Percentiles rank a stretch among this genome's conserved stretches.
Conservation (phyloP, 768 basidiomycete species). For the Mycena pura region DNA sequence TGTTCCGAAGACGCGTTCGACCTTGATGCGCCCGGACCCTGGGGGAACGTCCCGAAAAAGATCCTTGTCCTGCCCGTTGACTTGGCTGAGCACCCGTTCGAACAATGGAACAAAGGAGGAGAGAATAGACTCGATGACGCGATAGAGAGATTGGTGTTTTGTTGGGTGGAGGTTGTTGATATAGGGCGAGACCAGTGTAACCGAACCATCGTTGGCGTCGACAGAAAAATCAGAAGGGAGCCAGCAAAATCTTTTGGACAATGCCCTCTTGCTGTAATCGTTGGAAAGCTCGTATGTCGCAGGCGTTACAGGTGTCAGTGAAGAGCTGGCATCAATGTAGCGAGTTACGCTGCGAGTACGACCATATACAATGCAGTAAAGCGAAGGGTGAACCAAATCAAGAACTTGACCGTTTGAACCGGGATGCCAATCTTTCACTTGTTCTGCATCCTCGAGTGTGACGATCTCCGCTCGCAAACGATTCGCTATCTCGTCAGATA, state of each 20-base stretch:
- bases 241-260: conserved; percentile 32
- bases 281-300: neutral
- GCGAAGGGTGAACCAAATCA: conserved; percentile 54
- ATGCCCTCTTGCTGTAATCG: neutral
- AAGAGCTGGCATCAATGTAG: neutral
- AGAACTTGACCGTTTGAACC: conserved; percentile 49
- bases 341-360: conserved; percentile 34
- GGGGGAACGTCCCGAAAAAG: conserved; percentile 15
- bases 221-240: conserved; percentile 36
- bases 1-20: neutral
- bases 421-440: conserved; percentile 54
- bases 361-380: conserved; percentile 48
- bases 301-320: too few species aligned
- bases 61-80: conserved; percentile 21
- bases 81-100: conserved; percentile 32
- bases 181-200: conserved; percentile 22
- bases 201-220: conserved; percentile 25
- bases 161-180: conserved; percentile 37
- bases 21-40: conserved; percentile 16
- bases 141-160: conserved; percentile 24
- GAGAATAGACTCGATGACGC: conserved; percentile 26
- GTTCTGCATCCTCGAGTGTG: conserved; percentile 43
- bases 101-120: conserved; percentile 32
- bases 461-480: conserved; percentile 34
- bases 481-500: conserved; percentile 32